Base-by-base conservation (phyloP, 225 moss, liverwort and hornwort species). In the Sphagnum tenellum region DNA sequence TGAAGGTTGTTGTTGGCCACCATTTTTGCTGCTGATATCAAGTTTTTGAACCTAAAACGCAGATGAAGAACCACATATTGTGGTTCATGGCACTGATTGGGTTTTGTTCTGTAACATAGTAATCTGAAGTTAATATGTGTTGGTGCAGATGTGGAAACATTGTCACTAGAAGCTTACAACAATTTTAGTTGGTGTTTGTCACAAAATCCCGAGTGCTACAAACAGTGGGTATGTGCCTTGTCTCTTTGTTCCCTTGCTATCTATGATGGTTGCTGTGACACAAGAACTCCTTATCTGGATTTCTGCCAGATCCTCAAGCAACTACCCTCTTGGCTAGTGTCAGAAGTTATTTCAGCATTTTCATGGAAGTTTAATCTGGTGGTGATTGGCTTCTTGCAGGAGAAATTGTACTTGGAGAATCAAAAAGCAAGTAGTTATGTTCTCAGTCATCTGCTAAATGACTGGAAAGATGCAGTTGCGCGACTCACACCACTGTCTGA, bases 161-260 rank as follows among this genome's bases (percentile, higher is more conserved):
- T 99, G 71, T 76, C 82, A 56, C 63, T 66, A 53, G 93, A 99
- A 72, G 93, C 90, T 63, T 84, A 79, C 81, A 80, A 69, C 56
- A 90, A 82, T 69, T 90, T 93, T 62, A 62, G 93, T 48, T 99
- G 98, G 98, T 93, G 86, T 71, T 77, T 99, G 66, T 69, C 83
- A 45, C 93, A 91, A 62, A 90, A 86, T 60, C 65, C 87, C 57
- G 90, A 93, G 64, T 93, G 90, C 67, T 93, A 79, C 66, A 77
- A 70, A 55, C 90, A 90, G 62, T 99, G 98, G 98, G 98, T 98
- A 80, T 9, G 81, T 68, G 8, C 49, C 52, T 64, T 46, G 12
- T n/a, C 50, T 10, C 14, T 65, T 11, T 65, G 29, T 1, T 29
- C 29, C 29, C 29, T 29, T 29, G 29, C 29, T 29, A 29, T 29